These are phyloP conservation scores for Crithidia expoeki DNA, from an alignment of 208 protist species.

Conservation along the genomic window DNA sequence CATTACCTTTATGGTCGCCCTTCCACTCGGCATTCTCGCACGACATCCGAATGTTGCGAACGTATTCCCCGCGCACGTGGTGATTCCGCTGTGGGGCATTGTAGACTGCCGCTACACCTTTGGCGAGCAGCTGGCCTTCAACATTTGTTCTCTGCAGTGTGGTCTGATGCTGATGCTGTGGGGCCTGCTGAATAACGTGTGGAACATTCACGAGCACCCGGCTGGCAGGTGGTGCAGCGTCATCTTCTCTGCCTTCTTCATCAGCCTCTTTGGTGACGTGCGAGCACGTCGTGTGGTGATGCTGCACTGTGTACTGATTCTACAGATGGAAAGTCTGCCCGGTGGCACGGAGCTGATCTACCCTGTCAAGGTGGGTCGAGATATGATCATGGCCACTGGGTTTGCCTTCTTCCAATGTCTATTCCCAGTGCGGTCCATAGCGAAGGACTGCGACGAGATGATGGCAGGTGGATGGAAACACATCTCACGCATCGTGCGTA, in stretches of 20 bases:
- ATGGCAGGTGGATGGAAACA: constrained; percentile 37
- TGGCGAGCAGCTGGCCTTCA: constrained; percentile 52
- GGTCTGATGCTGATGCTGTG: constrained; percentile 39
- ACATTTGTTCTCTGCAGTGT: constrained; percentile 30
- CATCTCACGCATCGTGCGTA: constrained; percentile 33
- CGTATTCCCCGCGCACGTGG: constrained; percentile 39
- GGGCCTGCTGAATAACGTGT: constrained; percentile 45
- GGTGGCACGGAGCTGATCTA: constrained; percentile 31
- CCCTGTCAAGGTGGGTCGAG: constrained; percentile 46
- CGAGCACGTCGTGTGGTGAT: constrained; percentile 48
- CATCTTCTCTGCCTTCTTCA: constrained; percentile 41
- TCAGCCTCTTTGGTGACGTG: constrained; percentile 57
- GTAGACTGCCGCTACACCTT: constrained; percentile 49
- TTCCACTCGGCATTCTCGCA: constrained; percentile 46
- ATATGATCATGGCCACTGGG: constrained; percentile 41
- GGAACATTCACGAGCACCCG: constrained; percentile 32
- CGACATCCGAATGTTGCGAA: constrained; percentile 30
- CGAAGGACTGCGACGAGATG: constrained; percentile 38
- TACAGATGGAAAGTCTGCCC: constrained; percentile 53
- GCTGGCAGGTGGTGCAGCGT: constrained; percentile 67
- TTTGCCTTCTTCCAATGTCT: constrained; percentile 54
- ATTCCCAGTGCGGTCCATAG: constrained; percentile 40
- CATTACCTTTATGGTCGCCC: constrained; percentile 49
- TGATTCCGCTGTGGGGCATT: constrained; percentile 46
- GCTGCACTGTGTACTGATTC: constrained; percentile 49